Base-by-base conservation (phyloP, 2,329 filamentous ascomycete genomes). In the Calonectria honghensis region DNA sequence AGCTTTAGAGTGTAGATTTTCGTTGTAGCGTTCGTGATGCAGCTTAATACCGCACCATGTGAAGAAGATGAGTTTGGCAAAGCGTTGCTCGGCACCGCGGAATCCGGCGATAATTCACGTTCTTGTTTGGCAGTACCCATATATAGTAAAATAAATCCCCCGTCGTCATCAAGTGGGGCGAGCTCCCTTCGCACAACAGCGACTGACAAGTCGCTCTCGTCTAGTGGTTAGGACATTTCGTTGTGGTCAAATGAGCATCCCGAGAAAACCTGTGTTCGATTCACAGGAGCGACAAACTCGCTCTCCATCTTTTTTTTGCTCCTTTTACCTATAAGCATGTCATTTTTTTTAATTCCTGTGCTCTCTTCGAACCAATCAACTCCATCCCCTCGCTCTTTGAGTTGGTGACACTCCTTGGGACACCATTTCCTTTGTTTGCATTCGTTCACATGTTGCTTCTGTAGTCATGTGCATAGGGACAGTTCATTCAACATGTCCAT, bases 171-270 rank as follows among this genome's bases (percentile, higher is more conserved):
- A 48, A 48, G 35, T 7, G 57, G 57, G 20, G 16, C 32, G 68
- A 63, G 39, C 13, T 11, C 37, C 32, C 51, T 24, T 57, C 16
- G 16, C 50, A 48, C 16, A 69, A 59, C 32, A 59, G 24, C 35
- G 32, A 16, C 45, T 41, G 41, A 51, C 27, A 0, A 18, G 32
- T 16, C 48, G 37, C 45, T 29, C 45, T 73, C 72, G 63, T 73
- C 67, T 73, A 73, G 72, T 64, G 72, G 72, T 73, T 67, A 73
- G 72, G 67, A 73, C 63, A 73, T 61, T 68, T 70, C 67, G 66
- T 74, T 74, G 65, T 72, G 68, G 68, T 68, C 45, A 45, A 66
- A 29, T 63, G 57, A 63, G 57, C 57, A 73, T 45, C 9, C 72
- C 57, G 67, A 70, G 72, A 59, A 74, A 74, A 74, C 73, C 31